These are phyloP conservation scores for Mariannaea elegans DNA, from an alignment of 2,329 filamentous ascomycete genomes.

Conservation along the genomic window DNA sequence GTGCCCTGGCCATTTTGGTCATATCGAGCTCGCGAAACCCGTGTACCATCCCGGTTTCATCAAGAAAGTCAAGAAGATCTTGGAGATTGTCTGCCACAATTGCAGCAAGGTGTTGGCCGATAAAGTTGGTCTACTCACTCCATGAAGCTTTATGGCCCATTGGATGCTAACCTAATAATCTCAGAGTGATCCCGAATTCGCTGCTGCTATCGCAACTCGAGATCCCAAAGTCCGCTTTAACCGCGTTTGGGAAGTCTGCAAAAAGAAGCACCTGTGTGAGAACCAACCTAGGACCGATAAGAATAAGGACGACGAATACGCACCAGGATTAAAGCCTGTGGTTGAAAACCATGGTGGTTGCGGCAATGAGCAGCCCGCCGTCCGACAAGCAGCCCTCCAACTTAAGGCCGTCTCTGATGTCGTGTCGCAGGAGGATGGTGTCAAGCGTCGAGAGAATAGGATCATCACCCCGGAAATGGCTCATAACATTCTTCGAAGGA, in stretches of 20 bases:
- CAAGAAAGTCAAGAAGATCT: slow-evolving; percentile 98
- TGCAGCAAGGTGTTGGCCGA: slow-evolving; percentile 98
- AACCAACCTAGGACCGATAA: slow-evolving; percentile 77
- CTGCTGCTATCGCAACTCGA: slow-evolving; percentile 81
- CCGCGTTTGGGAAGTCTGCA: slow-evolving; percentile 89
- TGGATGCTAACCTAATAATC: slow-evolving; percentile 68
- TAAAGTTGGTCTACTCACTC: slow-evolving; percentile 84
- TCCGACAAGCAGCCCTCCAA: slow-evolving; percentile 87
- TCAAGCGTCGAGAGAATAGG: slow-evolving; percentile 79
- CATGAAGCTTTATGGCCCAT: slow-evolving; percentile 61
- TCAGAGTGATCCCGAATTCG: slow-evolving; percentile 86
- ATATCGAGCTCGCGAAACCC: slow-evolving; percentile 96
- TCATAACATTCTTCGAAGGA: slow-evolving; percentile 85
- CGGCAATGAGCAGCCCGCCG: slow-evolving; percentile 87
- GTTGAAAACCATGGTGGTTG: slow-evolving; percentile 82
- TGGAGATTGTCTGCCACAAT: slow-evolving; percentile 99
- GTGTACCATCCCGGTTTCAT: slow-evolving; percentile 97
- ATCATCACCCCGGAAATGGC: slow-evolving; percentile 85
- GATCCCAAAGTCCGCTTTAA: slow-evolving; percentile 96
- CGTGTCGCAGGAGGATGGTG: slow-evolving; percentile 69
- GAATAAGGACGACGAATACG: slow-evolving; percentile 74
- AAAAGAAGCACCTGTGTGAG: slow-evolving; percentile 86
- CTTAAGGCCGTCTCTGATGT: slow-evolving; percentile 79
- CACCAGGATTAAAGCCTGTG: slow-evolving; percentile 65
- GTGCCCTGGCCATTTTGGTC: slow-evolving; percentile 97